A percentile compares a stretch with the other conserved stretches of the same genome.
phyloP scores from a whole-genome alignment of 148 eudicot species.

The Nepenthes gracilis region DNA sequence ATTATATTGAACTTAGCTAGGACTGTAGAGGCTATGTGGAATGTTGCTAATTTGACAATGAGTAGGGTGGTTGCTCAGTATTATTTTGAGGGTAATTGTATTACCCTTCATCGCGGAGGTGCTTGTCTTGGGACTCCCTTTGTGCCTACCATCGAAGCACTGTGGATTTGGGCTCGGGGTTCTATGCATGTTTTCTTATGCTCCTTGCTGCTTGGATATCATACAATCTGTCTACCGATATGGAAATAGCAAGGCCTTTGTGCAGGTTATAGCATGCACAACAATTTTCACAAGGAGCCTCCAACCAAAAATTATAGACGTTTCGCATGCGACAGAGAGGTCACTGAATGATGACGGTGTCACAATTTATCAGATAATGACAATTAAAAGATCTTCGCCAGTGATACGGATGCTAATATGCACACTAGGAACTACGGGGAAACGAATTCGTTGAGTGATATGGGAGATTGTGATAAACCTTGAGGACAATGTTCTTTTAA shows the following conservation, averaged over 20 bases:
- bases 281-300: too few relatives aligned
- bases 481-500: too few relatives aligned
- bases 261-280: too few relatives aligned
- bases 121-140: slow-evolving; percentile 82
- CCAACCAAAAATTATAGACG: too few relatives aligned
- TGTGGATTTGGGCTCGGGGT: slow-evolving; percentile 75
- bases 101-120: slow-evolving; percentile 74
- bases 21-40: slow-evolving; percentile 92
- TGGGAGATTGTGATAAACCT: too few relatives aligned
- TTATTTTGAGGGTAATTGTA: slow-evolving; percentile 85
- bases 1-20: slow-evolving; percentile 66
- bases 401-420: too few relatives aligned
- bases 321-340: too few relatives aligned
- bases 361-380: too few relatives aligned
- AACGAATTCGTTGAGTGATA: too few relatives aligned
- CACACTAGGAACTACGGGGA: too few relatives aligned
- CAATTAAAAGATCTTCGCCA: too few relatives aligned
- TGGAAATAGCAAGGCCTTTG: slow-evolving; percentile 98
- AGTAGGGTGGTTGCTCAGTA: slow-evolving; percentile 80
- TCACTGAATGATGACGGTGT: too few relatives aligned
- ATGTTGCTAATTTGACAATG: slow-evolving; percentile 79
- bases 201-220: slow-evolving; percentile 78
- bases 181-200: slow-evolving; percentile 93
- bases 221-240: slow-evolving; percentile 64
- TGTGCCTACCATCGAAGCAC: slow-evolving; percentile 83